Conservation (phyloP, 139 green algal species). For the Diplosphaera chodatii region DNA sequence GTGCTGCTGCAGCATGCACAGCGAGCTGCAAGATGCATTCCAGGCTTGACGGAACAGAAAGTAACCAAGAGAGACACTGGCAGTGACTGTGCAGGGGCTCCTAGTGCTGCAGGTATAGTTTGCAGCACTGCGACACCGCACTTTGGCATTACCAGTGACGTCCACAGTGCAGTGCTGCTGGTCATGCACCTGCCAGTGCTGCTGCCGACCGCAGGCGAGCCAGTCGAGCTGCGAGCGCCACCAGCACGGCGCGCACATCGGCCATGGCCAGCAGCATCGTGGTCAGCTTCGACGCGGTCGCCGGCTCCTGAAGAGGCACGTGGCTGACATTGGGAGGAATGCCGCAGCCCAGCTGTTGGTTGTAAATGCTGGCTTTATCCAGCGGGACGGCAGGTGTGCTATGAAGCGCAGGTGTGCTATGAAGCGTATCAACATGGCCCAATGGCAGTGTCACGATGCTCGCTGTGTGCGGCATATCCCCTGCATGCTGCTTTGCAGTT, state of each 20-base stretch:
- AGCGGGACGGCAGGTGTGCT: conserved; percentile 10
- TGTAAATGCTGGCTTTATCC: neutral
- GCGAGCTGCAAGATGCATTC: no score
- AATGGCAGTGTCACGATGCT: neutral
- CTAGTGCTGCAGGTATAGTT: no score
- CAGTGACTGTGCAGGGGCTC: no score
- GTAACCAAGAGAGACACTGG: no score
- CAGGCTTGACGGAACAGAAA: no score
- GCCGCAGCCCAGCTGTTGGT: neutral
- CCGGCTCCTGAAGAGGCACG: neutral
- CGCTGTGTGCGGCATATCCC: neutral
- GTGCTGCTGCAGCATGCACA: no score
- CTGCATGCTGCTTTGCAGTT: neutral
- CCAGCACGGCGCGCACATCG: conserved; percentile 60
- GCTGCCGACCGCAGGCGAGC: conserved; percentile 61
- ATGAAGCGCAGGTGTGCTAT: no score
- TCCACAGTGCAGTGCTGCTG: no score
- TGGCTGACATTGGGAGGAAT: no score
- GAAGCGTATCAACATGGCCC: neutral
- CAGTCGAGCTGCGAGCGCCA: conserved; percentile 79
- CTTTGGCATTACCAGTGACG: no score
- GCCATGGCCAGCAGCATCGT: conserved; percentile 68
- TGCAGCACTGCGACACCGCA: no score
- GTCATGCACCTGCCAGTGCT: conserved; percentile 35
- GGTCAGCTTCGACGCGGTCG: conserved; percentile 20